Evolutionary conservation across 441 rosid genomes (phyloP).

Genomic region (Adansonia madagascariensis): DNA sequence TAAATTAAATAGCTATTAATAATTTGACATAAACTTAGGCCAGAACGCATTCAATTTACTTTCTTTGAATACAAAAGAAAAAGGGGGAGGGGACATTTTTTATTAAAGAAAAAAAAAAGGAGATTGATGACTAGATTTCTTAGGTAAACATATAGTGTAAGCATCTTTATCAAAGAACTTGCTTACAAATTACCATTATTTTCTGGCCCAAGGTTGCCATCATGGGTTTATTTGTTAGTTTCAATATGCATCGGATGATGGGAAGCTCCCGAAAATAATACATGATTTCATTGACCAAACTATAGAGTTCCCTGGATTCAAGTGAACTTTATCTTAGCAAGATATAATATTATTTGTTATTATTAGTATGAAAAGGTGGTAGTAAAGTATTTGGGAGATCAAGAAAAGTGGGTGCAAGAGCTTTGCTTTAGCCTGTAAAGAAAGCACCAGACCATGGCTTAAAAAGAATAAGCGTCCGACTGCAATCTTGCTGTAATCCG

Average conservation of each 20-base stretch:
- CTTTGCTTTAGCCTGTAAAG: constrained; percentile 13
- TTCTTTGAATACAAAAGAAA: neutral
- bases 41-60: neutral
- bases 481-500: neutral
- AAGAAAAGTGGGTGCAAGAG: neutral
- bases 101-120: neutral
- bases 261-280: neutral
- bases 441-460: constrained; percentile 7
- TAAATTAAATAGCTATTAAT: neutral
- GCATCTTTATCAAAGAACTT: neutral
- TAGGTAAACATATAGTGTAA: neutral
- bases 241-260: neutral
- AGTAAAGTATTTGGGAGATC: neutral
- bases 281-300: neutral
- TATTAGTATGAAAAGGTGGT: neutral
- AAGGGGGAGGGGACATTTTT: neutral
- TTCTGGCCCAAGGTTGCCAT: neutral
- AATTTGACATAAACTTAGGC: neutral
- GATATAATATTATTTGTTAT: neutral
- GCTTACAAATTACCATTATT: neutral
- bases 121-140: neutral
- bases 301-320: neutral
- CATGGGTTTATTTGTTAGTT: neutral
- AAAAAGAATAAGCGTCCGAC: constrained; percentile 12
- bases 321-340: neutral